These are phyloP conservation scores for Metschnikowia peoriensis DNA, from an alignment of 805 yeast species.

Conservation along the genomic window DNA sequence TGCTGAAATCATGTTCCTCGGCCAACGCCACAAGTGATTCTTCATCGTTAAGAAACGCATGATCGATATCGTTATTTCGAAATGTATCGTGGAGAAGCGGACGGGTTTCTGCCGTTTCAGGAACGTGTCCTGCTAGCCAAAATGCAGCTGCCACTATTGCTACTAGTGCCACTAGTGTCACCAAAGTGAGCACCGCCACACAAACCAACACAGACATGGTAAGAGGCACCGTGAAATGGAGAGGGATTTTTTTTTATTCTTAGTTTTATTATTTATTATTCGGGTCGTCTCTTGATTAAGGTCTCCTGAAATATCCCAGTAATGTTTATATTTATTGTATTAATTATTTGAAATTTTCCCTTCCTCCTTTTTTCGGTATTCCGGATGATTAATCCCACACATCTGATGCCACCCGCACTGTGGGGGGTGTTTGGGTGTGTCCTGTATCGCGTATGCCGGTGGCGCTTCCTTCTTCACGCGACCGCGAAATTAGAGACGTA, in stretches of 20 bases:
- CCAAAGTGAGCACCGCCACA: neutral
- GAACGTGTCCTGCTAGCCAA: neutral
- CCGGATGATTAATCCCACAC: neutral
- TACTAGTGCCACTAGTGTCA: neutral
- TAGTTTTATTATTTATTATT: too few relatives aligned
- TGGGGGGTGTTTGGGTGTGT: neutral
- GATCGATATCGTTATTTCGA: conserved; percentile 26
- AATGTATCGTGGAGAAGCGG: conserved; percentile 13
- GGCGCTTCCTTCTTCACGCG: neutral
- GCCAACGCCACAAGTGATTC: conserved; percentile 34
- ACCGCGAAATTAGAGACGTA: neutral
- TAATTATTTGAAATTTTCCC: too few relatives aligned
- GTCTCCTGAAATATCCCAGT: neutral
- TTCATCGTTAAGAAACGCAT: conserved; percentile 41
- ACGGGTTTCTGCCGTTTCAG: conserved; percentile 1
- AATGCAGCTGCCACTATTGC: conserved; percentile 1
- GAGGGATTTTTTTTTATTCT: neutral
- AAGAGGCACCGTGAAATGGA: too few relatives aligned
- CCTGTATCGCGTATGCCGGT: neutral
- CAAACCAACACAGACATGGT: neutral
- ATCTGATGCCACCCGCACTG: neutral
- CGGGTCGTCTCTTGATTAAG: neutral
- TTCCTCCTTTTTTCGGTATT: neutral
- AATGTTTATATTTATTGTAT: too few relatives aligned
- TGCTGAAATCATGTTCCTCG: conserved; percentile 35